Evolutionary conservation across 2,329 filamentous ascomycete genomes (phyloP), one percentile per base, ranked within the genome.

Genomic region (Fusarium illudens): DNA sequence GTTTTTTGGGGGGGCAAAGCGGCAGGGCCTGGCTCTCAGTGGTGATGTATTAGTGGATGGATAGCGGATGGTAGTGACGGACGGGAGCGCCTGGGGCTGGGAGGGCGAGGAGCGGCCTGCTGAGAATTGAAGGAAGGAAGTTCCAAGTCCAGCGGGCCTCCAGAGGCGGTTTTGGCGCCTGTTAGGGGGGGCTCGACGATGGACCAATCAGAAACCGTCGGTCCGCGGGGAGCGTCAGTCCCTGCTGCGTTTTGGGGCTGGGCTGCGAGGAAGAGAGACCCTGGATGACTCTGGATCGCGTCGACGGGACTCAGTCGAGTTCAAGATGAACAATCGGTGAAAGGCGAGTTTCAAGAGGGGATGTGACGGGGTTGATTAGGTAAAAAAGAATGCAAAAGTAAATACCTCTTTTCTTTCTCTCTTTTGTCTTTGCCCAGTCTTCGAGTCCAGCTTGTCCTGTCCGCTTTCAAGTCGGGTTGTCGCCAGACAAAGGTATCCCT

Each of bases 31-130:
- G 60, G 64, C 54, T 65, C 48, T 64, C 59, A 62, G 66, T 71
- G 65, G 65, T 72, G 75, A 73, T 75, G 73, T 73, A 71, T 76
- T 77, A 76, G 75, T 77, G 74, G 74, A 72, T 61, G 64, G 62
- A 49, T 22, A n/a, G n/a, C n/a, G n/a, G n/a, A n/a, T n/a, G n/a
- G n/a, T n/a, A n/a, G n/a, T n/a, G n/a, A n/a, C n/a, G 64, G 53
- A 60, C 59, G 46, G 51, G 37, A 57, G 44, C 52, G 61, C 56
- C 62, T 67, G 61, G 60, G 64, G 52, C 63, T 68, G 62, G 62
- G 64, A 57, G 29, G 52, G 36, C 25, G 25, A 42, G 32, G 51
- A 44, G 27, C 33, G 64, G 67, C 70, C 70, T 71, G 67, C 67
- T 72, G 64, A 68, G 67, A 67, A 74, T 70, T 71, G 67, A 70